Conservation (phyloP, 148 eudicot genomes). For the Spergularia marina region DNA sequence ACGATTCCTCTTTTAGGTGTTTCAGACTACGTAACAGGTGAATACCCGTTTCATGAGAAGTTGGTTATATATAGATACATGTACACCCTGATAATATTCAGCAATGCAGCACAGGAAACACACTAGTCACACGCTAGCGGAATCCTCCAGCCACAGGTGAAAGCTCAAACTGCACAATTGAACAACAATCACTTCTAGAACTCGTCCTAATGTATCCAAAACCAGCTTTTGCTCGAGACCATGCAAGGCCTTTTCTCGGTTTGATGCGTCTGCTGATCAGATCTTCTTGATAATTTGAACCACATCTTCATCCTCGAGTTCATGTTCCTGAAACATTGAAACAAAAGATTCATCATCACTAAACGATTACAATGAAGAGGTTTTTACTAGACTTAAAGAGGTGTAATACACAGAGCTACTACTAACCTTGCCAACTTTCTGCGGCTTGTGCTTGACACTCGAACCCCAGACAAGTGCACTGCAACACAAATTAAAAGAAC, state of each 20-base stretch:
- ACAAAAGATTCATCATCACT: not conserved
- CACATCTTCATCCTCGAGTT: conserved; percentile 98
- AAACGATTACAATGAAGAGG: not conserved
- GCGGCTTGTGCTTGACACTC: conserved; percentile 94
- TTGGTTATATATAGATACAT: no score
- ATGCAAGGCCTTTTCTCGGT: not conserved
- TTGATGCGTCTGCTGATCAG: conserved; percentile 27
- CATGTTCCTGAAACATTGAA: conserved; percentile 68
- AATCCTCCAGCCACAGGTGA: no score
- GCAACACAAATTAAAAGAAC: conserved; percentile 22
- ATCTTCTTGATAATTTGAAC: conserved; percentile 96
- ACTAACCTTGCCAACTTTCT: conserved; percentile 92
- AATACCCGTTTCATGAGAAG: no score
- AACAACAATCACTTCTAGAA: not conserved
- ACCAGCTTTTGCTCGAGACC: not conserved
- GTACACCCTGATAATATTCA: no score
- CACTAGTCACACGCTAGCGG: no score
- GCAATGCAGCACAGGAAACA: no score
- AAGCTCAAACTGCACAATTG: no score
- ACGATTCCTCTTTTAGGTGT: no score
- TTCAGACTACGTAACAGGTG: no score
- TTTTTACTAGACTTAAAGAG: not conserved
- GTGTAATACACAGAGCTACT: not conserved
- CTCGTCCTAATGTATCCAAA: not conserved
- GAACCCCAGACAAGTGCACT: conserved; percentile 99